Base-by-base conservation (phyloP, 2,329 filamentous ascomycete genomes). In the Colletotrichum salicis region DNA sequence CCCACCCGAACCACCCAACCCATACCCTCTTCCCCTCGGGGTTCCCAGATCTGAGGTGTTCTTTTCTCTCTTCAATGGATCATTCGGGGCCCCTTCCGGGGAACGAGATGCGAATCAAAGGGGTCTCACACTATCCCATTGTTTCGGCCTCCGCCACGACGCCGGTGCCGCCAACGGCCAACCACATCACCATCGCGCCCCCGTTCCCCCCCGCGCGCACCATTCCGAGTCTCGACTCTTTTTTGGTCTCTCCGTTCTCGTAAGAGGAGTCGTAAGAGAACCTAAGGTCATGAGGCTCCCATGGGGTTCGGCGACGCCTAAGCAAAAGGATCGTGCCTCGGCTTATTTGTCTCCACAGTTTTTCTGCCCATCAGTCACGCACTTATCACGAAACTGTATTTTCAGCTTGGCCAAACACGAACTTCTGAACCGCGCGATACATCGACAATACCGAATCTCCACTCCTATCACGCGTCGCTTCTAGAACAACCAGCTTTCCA, bases 231-330 rank as follows among this genome's bases (percentile, higher is more conserved):
- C 33, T 33, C 22, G 41, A 51, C 12, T 68, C 52, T 55, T 58
- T 33, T 59, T 22, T 11, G 41, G 19, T 48, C 7, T 22, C 15
- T 19, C 15, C 5, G 37, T 15, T 41, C 19, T 48, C 19, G 41
- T 48, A 48, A 22, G 41, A 22, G 41, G 8, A 4, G 19, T 48
- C 41, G 41, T 48, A 48, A 48, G 45, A 59, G 27, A 41, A n/a
- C n/a, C n/a, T n/a, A n/a, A 48, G 31, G 15, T 54, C 52, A 64
- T 71, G 69, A 64, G 65, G 58, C 69, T 69, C 59, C 19, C 35
- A 27, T 19, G 59, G 65, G 33, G n/a, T 51, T 59, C 59, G 65
- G 27, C 45, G 55, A 24, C 60, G 45, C 37, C 58, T 29, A 51
- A 24, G 37, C 10, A 10, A 2, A n/a, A 48, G 41, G 3, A 48